phyloP scores from a whole-genome alignment of 768 basidiomycete species.

The Russula abietina region DNA sequence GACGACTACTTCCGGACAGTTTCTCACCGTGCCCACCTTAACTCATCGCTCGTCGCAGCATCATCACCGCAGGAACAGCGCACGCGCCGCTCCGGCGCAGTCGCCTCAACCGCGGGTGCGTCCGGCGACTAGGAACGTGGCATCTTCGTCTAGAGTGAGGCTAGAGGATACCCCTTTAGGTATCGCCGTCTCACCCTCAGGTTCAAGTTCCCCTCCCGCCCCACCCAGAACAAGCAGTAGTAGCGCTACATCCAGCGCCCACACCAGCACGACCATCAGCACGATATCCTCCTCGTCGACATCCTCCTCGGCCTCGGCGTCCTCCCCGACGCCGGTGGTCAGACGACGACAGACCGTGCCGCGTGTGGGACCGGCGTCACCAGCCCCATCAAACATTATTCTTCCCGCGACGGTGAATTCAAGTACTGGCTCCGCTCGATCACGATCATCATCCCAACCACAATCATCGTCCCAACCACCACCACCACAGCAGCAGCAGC shows the following conservation, averaged over 20 bases:
- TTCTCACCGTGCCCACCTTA: slow-evolving; percentile 10
- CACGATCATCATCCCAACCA: background rate
- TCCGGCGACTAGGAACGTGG: background rate
- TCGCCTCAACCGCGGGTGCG: background rate
- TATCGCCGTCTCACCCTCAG: background rate
- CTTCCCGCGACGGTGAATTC: background rate
- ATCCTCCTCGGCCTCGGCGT: no score
- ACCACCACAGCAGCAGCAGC: background rate
- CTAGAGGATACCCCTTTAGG: slow-evolving; percentile 21
- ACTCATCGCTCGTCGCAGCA: slow-evolving; percentile 13
- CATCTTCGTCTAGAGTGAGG: slow-evolving; percentile 18
- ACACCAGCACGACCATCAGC: background rate
- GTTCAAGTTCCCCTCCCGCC: background rate
- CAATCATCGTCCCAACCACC: background rate
- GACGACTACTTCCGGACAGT: slow-evolving; percentile 7
- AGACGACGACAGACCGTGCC: background rate
- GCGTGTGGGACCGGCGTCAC: background rate
- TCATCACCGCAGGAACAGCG: slow-evolving; percentile 6
- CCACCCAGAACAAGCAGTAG: background rate
- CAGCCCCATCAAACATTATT: background rate
- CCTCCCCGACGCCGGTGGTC: background rate
- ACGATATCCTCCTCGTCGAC: background rate
- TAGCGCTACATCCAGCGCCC: background rate
- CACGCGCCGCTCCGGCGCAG: background rate
- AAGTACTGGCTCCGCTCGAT: background rate